Evolutionary conservation across 805 yeast species (phyloP), one percentile per base, ranked within the genome.

Genomic region (Ogataea dorogensis): DNA sequence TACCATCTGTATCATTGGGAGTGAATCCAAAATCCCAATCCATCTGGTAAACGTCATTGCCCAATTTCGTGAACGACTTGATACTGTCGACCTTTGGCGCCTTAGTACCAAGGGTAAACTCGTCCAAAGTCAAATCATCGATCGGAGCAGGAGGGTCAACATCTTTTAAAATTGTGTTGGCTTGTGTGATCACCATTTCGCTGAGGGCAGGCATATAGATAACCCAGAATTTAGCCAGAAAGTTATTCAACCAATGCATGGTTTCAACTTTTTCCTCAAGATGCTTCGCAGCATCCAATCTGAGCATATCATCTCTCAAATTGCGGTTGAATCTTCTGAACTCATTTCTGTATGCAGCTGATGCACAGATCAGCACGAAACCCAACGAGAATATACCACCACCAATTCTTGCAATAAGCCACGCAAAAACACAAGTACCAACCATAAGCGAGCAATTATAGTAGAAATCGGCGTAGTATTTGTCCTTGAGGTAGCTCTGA

Each of bases 191-290:
- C 16, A 85, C 94, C 61, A 77, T 79, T 47, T 82, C 86, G 5
- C 88, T 79, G 33, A 85, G 65, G 1, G 85, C 87, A 20, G 93
- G 91, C 95, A 85, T 85, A 53, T 85, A 85, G 43, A 85, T 82
- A 39, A 83, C 85, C 95, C 95, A 85, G 54, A 85, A 83, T 61
- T 85, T 85, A 28, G 79, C 79, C 56, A 85, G 61, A 52, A 85
- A 84, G 16, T 80, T 73, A 52, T 85, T 85, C 51, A 85, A 58
- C 95, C 95, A 85, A 42, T 80, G 77, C 77, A 85, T 82, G 7
- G 89, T 79, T 62, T 85, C 95, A 36, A 71, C 56, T 49, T 71
- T 73, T 31, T 73, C 70, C 40, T 79, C 85, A 43, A 85, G 63
- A 24, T 78, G 67, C 55, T 81, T 84, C 31, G 69, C 65, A n/a